A percentile compares a stretch with the other conserved stretches of the same genome.
These are phyloP conservation scores for Aphanomyces astaci DNA, from an alignment of 352 stramenopile species.

Conservation along the genomic window DNA sequence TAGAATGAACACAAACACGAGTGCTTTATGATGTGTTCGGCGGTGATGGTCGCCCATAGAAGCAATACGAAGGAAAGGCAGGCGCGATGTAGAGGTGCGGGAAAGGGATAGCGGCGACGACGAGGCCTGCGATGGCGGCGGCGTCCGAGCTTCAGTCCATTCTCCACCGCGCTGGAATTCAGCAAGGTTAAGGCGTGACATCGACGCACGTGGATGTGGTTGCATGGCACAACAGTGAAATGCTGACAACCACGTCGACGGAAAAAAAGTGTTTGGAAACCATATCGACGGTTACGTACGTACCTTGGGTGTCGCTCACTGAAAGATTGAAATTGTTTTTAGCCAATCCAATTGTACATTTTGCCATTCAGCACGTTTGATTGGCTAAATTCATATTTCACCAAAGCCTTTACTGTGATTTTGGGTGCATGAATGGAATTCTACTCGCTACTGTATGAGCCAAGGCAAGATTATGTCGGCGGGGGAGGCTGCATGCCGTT, in stretches of 20 bases:
- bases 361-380: no score
- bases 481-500: no score
- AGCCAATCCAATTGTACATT: not conserved
- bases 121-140: not conserved
- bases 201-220: not conserved
- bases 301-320: no score
- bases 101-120: not conserved
- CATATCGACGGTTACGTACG: not conserved
- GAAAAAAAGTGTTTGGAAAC: no score
- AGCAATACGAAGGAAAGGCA: not conserved
- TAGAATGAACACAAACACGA: slow-evolving; percentile 45
- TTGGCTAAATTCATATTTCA: no score
- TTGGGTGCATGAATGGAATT: no score
- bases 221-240: not conserved
- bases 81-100: not conserved
- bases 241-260: no score
- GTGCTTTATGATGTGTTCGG: not conserved
- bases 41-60: not conserved
- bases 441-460: no score
- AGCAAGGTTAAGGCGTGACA: not conserved
- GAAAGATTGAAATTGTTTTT: no score
- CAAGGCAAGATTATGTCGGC: no score
- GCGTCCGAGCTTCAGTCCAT: not conserved
- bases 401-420: no score
- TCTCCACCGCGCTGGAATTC: slow-evolving; percentile 4